Evolutionary conservation across 2,329 filamentous ascomycete genomes (phyloP).

Genomic region (Pseudopithomyces maydicus): DNA sequence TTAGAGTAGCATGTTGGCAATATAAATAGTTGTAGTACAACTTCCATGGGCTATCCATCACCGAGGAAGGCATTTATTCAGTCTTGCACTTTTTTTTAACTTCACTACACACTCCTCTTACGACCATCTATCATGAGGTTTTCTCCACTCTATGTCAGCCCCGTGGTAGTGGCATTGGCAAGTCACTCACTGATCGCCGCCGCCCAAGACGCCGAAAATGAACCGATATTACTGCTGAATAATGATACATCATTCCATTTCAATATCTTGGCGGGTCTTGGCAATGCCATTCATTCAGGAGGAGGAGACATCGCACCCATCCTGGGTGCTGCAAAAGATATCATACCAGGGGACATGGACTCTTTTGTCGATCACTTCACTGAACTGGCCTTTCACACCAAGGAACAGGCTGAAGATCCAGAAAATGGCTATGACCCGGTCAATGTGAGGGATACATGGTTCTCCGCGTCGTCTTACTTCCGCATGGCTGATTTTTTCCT

Average conservation of each 20-base stretch:
- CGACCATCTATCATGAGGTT: background rate
- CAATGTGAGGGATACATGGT: conserved; percentile 6
- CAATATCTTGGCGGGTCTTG: background rate
- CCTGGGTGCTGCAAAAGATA: conserved; percentile 32
- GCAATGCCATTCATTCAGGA: conserved; percentile 17
- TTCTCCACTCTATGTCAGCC: background rate
- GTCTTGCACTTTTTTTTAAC: too few species aligned
- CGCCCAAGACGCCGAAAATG: background rate
- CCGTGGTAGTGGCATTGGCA: too few species aligned
- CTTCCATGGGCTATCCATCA: too few species aligned
- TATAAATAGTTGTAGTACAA: too few species aligned
- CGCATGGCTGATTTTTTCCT: conserved; percentile 16
- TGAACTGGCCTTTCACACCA: conserved; percentile 18
- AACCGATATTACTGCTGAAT: background rate
- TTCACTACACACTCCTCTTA: background rate
- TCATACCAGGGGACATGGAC: conserved; percentile 29
- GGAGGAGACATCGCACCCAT: conserved; percentile 43
- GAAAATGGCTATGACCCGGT: background rate
- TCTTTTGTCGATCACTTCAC: conserved; percentile 27
- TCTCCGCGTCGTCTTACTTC: conserved; percentile 12
- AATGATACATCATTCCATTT: conserved; percentile 1
- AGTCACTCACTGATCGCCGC: too few species aligned
- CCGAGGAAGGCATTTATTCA: too few species aligned
- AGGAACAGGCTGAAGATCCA: background rate
- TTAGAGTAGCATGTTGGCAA: too few species aligned